Conservation (phyloP, 2,329 filamentous ascomycete genomes). For the Hypoxylon sp. region DNA sequence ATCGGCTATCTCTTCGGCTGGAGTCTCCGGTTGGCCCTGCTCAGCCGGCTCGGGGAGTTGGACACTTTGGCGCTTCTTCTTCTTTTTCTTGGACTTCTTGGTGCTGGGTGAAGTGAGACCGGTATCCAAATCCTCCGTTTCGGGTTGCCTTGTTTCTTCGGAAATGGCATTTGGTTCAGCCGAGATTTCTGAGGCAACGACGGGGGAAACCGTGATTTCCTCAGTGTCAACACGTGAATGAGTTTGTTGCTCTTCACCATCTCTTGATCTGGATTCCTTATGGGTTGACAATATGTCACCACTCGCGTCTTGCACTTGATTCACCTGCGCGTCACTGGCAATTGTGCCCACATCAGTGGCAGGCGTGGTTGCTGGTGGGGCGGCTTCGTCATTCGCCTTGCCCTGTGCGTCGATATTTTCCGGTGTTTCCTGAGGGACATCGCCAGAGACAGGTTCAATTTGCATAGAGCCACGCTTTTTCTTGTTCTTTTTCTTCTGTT, state of each 20-base stretch:
- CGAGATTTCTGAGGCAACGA: slow-evolving; percentile 21
- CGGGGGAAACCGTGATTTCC: slow-evolving; percentile 18
- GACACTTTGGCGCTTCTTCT: slow-evolving; percentile 46
- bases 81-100: slow-evolving; percentile 47
- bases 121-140: slow-evolving; percentile 34
- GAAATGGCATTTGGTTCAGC: slow-evolving; percentile 30
- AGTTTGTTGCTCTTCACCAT: slow-evolving; percentile 36
- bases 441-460: slow-evolving; percentile 29
- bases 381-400: slow-evolving; percentile 12
- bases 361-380: slow-evolving; percentile 19
- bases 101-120: slow-evolving; percentile 22
- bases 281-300: slow-evolving; percentile 19
- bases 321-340: slow-evolving; percentile 19
- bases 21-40: slow-evolving; percentile 33
- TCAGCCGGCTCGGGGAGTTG: slow-evolving; percentile 44
- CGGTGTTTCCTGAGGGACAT: slow-evolving; percentile 29
- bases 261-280: slow-evolving; percentile 41
- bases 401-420: slow-evolving; percentile 24
- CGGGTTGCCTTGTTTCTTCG: slow-evolving; percentile 28
- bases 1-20: slow-evolving; percentile 17
- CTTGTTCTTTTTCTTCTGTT: slow-evolving; percentile 47
- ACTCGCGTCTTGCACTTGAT: slow-evolving; percentile 14
- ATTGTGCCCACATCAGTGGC: slow-evolving; percentile 11
- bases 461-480: slow-evolving; percentile 41
- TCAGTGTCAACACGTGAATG: slow-evolving; percentile 21